These are phyloP conservation scores for Gentiana straminea DNA, from an alignment of 257 asterid species.

Conservation along the genomic window DNA sequence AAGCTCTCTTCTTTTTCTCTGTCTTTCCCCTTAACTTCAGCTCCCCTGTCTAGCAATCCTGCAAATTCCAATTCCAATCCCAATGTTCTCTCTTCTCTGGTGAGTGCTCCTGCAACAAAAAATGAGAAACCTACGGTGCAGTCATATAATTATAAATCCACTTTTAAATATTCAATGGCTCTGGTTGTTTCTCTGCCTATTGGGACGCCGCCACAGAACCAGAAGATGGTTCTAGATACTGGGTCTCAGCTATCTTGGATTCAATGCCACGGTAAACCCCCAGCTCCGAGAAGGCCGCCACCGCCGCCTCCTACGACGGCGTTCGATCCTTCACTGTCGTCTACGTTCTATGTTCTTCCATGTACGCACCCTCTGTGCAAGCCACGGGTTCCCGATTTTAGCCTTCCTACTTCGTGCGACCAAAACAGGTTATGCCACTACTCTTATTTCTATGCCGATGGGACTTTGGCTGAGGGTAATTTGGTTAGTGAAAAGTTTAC, in stretches of 20 bases:
- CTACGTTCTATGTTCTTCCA: constrained; percentile 62
- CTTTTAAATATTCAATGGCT: constrained; percentile 70
- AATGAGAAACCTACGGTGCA: constrained; percentile 5
- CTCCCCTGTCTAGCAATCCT: constrained; percentile 21
- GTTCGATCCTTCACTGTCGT: constrained; percentile 72
- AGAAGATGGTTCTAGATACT: constrained; percentile 78
- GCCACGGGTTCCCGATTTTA: constrained; percentile 70
- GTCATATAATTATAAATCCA: constrained; percentile 35
- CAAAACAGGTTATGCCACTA: constrained; percentile 67
- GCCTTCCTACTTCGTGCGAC: constrained; percentile 82
- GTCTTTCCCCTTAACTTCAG: constrained; percentile 45
- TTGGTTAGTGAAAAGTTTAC: constrained; percentile 59
- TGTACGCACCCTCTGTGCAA: constrained; percentile 70
- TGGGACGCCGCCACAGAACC: constrained; percentile 85
- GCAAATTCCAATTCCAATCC: constrained; percentile 9
- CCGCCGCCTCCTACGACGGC: constrained; percentile 40
- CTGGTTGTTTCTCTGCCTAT: constrained; percentile 68
- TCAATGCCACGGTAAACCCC: constrained; percentile 47
- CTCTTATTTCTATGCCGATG: constrained; percentile 78
- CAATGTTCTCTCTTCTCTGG: constrained; percentile 22
- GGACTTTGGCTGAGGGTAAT: constrained; percentile 83
- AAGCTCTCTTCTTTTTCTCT: constrained; percentile 17
- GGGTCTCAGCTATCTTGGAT: constrained; percentile 95
- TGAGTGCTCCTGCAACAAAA: constrained; percentile 1
- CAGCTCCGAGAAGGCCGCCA: constrained; percentile 10